Base-by-base conservation (phyloP, 176 grass and related monocot genomes). In the Poa annua region DNA sequence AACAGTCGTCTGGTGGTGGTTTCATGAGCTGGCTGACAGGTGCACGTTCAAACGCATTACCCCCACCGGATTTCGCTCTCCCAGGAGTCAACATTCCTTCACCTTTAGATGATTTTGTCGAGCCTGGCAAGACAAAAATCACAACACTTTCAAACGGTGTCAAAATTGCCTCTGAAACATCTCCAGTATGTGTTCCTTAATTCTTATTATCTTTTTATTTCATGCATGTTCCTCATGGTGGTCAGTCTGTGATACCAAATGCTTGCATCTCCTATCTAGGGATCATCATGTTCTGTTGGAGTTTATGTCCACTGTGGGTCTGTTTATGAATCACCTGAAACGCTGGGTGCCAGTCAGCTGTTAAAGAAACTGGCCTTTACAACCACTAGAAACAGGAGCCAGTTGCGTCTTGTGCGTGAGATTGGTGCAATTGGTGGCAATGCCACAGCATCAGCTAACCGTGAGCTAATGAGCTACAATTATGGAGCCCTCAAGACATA, bases 391-490 rank as follows among this genome's bases (percentile, higher is more conserved):
- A 98, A 90, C 61, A 92, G 96, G 85, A 98, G 83, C 69, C 91
- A 95, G 45, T 49, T 98, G 82, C 89, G 93, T 56, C 48, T 95
- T 70, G 88, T 98, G 29, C 90, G 96, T 89, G 96, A 98, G 86
- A 93, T 98, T 67, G 85, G 93, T 45, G 91, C 93, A 17, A 85
- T 92, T 32, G 96, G 96, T 81, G 92, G 96, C 39, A 95, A 20
- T 74, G 91, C 88, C 26, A 90, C 88, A 77, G 91, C 93, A 68
- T 95, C 89, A 80, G 87, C 89, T 38, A 83, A 81, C 73, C 89
- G 91, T 69, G 96, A 95, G 82, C 88, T 93, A 77, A 95, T 93
- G 91, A 80, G 89, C 76, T 98, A 98, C 81, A 93, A 80, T 69
- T 98, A 92, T 78, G 83, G 87, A 74, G 87, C 91, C 35, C 87